A percentile compares a stretch with the other conserved stretches of the same genome.
phyloP scores from a whole-genome alignment of 768 basidiomycete genomes.

The Termitomyces sp. region DNA sequence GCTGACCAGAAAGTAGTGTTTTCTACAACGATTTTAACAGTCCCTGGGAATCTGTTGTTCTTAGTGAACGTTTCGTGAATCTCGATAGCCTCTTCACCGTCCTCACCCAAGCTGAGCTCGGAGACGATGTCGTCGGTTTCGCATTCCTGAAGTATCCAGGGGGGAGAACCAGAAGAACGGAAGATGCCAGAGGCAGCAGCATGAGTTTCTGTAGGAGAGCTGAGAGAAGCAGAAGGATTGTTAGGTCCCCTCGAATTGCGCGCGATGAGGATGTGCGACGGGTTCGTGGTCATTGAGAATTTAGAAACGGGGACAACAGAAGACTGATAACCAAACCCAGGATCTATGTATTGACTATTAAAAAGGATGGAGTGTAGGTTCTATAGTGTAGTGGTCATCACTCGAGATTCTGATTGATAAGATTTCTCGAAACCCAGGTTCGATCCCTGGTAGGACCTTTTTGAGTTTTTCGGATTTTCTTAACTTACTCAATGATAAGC shows the following conservation, averaged over 20 bases:
- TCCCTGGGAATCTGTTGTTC: conserved; percentile 67
- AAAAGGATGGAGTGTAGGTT: conserved; percentile 11
- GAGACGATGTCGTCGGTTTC: conserved; percentile 67
- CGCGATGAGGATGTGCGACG: conserved; percentile 84
- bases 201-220: conserved; percentile 83
- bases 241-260: conserved; percentile 74
- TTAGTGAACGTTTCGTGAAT: conserved; percentile 76
- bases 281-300: conserved; percentile 57
- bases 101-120: conserved; percentile 59
- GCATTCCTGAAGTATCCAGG: conserved; percentile 74
- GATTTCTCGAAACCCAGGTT: conserved; percentile 39
- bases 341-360: no score
- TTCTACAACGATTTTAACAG: conserved; percentile 87
- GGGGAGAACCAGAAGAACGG: conserved; percentile 72
- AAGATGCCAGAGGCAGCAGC: conserved; percentile 84
- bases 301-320: background rate
- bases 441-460: conserved; percentile 39
- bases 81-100: conserved; percentile 68
- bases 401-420: conserved; percentile 26
- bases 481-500: no score
- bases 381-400: conserved; percentile 26
- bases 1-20: conserved; percentile 86
- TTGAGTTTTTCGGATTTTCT: background rate
- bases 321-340: no score
- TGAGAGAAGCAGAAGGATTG: conserved; percentile 74